Base-by-base conservation (phyloP, 73 alveolate genomes). In the Tetrahymena thermophila region DNA sequence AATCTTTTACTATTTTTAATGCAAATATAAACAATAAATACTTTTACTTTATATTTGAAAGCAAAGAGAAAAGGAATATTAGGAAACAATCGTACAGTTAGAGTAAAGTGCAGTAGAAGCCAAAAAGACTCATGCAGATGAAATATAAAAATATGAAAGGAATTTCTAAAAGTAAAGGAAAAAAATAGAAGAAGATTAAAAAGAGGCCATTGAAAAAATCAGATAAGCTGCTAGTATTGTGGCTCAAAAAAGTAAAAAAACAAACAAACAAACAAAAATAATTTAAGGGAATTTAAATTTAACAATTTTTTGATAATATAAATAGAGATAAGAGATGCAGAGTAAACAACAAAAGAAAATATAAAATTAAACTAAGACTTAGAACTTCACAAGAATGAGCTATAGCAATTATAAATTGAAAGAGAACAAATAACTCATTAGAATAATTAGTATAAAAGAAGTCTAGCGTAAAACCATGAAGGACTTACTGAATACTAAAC, bases 161-260 rank as follows among this genome's bases (percentile, higher is more conserved):
- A 84, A 93, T 43, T 95, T 85, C 93, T 50, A 40, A 10, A 96
- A 94, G 43, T 42, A 95, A 56, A 93, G 94, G 42, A 42, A 96
- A 85, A 93, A 96, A 28, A 42, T 96, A 7, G 94, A 35, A 35
- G 40, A 93, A 37, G 85, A 57, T 23, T 56, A 96, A 84, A 94
- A 43, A 58, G 97, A 94, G 35, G 96, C 96, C 9, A 93, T 95
- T 57, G 85, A 96, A 55, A 93, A 95, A 35, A 34, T 93, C 35
- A 95, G 96, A 85, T 93, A 96, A 37, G 97, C 96, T 15, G 94
- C 55, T 11, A 95, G 83, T 19, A 21, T 50, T 93, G 98, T 94
- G 15, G 93, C 96, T 34, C 34, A 94, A 31, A 84, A 95, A 84
- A 85, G 85, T 10, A 94, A 56, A 34, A 89, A 93, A 35, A n/a